Percentiles rank a stretch among this genome's conserved stretches.
Evolutionary conservation across 495 filamentous ascomycete genomes (phyloP).

Genomic region (Aspergillus taichungensis): DNA sequence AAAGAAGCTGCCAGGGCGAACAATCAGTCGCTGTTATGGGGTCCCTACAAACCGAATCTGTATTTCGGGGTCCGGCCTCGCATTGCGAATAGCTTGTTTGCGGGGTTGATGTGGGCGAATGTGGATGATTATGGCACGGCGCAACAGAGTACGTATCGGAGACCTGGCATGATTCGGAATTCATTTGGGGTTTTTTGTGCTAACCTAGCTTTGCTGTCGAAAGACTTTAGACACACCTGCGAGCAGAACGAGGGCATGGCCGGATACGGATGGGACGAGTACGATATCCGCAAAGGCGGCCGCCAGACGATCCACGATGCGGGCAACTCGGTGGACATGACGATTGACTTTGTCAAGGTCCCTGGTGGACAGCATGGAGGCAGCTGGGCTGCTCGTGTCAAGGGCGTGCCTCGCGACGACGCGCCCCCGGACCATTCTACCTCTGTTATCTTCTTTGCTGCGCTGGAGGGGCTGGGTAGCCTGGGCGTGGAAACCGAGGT

Average conservation of each 20-base stretch:
- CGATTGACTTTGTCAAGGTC: conserved; percentile 87
- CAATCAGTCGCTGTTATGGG: conserved; percentile 90
- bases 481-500: conserved; percentile 48
- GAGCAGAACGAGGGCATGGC: conserved; percentile 92
- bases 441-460: conserved; percentile 70
- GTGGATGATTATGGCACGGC: conserved; percentile 72
- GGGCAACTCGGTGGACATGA: conserved; percentile 79
- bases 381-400: conserved; percentile 83
- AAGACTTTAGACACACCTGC: conserved; percentile 89
- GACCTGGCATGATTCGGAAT: conserved; percentile 1
- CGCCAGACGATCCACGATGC: conserved; percentile 83
- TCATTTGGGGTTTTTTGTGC: too few relatives aligned
- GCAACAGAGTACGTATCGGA: conserved; percentile 61
- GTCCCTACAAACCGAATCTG: conserved; percentile 87
- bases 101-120: conserved; percentile 83
- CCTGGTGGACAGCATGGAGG: conserved; percentile 83
- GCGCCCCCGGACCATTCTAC: conserved; percentile 56
- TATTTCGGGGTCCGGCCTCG: conserved; percentile 92
- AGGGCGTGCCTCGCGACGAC: conserved; percentile 68
- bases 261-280: conserved; percentile 96
- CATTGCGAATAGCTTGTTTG: conserved; percentile 74
- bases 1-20: conserved; percentile 45
- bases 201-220: neutral
- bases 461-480: conserved; percentile 66
- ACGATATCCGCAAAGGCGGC: conserved; percentile 80